Conservation (phyloP, 768 basidiomycete species). For the Coprinellus aureogranulatus region DNA sequence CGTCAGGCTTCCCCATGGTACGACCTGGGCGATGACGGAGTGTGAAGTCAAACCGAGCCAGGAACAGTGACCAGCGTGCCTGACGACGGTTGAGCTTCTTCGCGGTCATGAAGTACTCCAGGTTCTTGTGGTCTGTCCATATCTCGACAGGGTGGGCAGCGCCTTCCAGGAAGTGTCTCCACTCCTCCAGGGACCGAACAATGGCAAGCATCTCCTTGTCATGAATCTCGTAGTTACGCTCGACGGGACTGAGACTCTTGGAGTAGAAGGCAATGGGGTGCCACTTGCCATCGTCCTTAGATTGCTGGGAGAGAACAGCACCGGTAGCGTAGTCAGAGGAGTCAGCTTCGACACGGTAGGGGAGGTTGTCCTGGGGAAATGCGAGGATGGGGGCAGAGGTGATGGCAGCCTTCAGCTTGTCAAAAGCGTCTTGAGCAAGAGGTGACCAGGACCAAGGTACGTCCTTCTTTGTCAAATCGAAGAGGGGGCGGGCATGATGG, state of each 20-base stretch:
- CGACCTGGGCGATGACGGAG: slow-evolving; percentile 25
- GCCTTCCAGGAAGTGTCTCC: slow-evolving; percentile 26
- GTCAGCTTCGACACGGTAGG: slow-evolving; percentile 27
- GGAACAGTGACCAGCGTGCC: slow-evolving; percentile 37
- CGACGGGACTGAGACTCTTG: no score
- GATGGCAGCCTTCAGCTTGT: slow-evolving; percentile 25
- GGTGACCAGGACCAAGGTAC: slow-evolving; percentile 23
- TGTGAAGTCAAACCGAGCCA: slow-evolving; percentile 34
- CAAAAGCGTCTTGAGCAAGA: slow-evolving; percentile 21
- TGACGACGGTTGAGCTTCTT: slow-evolving; percentile 40
- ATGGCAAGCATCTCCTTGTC: no score
- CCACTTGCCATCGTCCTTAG: slow-evolving; percentile 22
- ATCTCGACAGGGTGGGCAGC: slow-evolving; percentile 23
- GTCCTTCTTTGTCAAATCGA: slow-evolving; percentile 17
- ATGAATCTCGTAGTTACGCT: no score
- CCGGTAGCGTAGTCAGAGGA: slow-evolving; percentile 31
- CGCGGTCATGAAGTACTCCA: slow-evolving; percentile 39
- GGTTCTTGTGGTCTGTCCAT: slow-evolving; percentile 37
- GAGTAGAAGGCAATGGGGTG: slow-evolving; percentile 41
- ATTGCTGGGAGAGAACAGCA: slow-evolving; percentile 25
- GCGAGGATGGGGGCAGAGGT: slow-evolving; percentile 21
- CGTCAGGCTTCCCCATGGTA: slow-evolving; percentile 19
- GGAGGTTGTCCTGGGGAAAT: slow-evolving; percentile 17
- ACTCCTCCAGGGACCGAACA: no score
- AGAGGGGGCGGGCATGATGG: neutral